Conservation (phyloP, 164 flowering plant species). For the Vitis cinerea region DNA sequence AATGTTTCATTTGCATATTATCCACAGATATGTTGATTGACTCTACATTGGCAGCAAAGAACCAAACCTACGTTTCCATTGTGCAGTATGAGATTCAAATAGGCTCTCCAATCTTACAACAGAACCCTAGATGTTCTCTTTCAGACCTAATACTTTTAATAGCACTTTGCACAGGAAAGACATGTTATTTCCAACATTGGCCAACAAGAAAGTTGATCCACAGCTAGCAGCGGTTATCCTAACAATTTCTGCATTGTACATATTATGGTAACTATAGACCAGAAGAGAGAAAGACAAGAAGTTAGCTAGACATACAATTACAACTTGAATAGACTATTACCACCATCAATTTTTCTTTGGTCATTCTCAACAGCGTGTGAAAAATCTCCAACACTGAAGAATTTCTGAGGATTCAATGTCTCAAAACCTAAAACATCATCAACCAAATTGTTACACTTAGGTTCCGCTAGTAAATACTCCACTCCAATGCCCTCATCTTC, state of each 20-base stretch:
- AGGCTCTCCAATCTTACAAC: background rate
- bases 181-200: background rate
- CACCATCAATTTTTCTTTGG: constrained; percentile 22
- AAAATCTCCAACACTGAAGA: constrained; percentile 31
- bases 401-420: constrained; percentile 19
- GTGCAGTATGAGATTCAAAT: background rate
- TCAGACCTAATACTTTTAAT: background rate
- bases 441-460: constrained; percentile 32
- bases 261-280: background rate
- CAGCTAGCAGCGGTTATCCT: background rate
- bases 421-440: constrained; percentile 33
- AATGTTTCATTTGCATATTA: no score
- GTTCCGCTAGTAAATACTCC: constrained; percentile 50
- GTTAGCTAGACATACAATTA: background rate
- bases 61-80: background rate
- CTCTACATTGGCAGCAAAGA: background rate
- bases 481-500: constrained; percentile 50
- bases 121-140: background rate
- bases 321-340: constrained; percentile 19
- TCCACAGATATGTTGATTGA: background rate
- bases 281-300: background rate
- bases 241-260: background rate
- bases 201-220: background rate
- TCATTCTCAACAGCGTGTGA: constrained; percentile 24
- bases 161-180: background rate